Evolutionary conservation across 306 rosid genomes (phyloP), one percentile per base, ranked within the genome.

Genomic region (Rubus idaeus): DNA sequence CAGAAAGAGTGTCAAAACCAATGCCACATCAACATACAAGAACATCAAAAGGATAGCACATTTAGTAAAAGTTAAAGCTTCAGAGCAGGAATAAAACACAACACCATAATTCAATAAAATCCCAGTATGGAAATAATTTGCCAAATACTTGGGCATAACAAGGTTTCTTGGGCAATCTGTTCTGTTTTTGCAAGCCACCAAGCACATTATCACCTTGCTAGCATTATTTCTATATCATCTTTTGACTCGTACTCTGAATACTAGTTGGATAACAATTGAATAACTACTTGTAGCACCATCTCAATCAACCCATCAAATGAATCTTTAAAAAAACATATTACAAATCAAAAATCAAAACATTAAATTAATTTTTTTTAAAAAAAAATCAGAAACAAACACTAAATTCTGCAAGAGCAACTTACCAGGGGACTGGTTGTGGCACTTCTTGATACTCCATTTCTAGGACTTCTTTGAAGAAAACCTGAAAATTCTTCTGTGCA

Each of bases 351-450:
- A 61, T 61, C 13, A 5, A 60, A 26, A 30, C 13, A 42, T 42
- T 5, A 4, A 4, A 5, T 42, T n/a, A n/a, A n/a, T n/a, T n/a
- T n/a, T n/a, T n/a, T 42, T 42, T 0, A 5, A 5, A 42, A 42
- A 23, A 42, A 39, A 13, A 30, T 10, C 0, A n/a, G 46, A 61
- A 69, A 11, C 50, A 64, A 21, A 58, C 20, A 16, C 26, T 13
- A 53, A 64, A 23, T 46, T 72, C 61, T 53, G 26, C 49, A 61
- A 35, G 58, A 21, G 42, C 17, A 77, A 82, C 90, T 84, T 86
- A 95, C 98, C n/a, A 66, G 76, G 76, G 96, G 96, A 80, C 96
- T 95, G 69, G 84, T 71, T 58, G 85, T 86, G 83, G 96, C 83
- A 77, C 97, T 92, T 84, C 81, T 79, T 39, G 96, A 87, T 47